Conservation (phyloP, 2,329 filamentous ascomycete species). For the Zopfia rhizophila region DNA sequence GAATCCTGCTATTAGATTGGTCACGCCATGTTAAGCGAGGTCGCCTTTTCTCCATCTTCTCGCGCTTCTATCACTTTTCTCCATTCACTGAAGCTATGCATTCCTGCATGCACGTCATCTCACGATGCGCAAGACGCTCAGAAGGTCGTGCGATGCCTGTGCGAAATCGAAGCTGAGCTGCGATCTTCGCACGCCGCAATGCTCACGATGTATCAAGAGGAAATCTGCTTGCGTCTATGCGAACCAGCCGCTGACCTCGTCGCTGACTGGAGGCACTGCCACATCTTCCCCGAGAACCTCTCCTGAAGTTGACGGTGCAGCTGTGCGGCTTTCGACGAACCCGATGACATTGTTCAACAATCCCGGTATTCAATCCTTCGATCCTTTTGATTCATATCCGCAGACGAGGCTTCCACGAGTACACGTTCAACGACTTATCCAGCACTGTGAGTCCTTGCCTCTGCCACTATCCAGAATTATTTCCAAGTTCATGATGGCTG, state of each 20-base stretch:
- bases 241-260: constrained; percentile 61
- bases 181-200: constrained; percentile 64
- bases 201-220: constrained; percentile 65
- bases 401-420: constrained; percentile 61
- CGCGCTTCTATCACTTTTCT: too few relatives aligned
- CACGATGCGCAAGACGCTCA: constrained; percentile 66
- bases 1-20: too few relatives aligned
- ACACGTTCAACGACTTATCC: constrained; percentile 66
- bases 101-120: too few relatives aligned
- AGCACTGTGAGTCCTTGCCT: constrained; percentile 59
- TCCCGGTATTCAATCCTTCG: constrained; percentile 52
- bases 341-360: constrained; percentile 33
- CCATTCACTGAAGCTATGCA: too few relatives aligned
- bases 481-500: constrained; percentile 19
- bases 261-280: constrained; percentile 3
- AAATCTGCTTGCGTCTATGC: constrained; percentile 62
- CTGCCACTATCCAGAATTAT: not conserved
- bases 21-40: too few relatives aligned
- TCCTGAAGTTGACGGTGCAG: constrained; percentile 2
- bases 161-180: constrained; percentile 67
- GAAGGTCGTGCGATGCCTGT: constrained; percentile 66
- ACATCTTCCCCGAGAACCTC: constrained; percentile 5
- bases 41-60: too few relatives aligned
- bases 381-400: constrained; percentile 69
- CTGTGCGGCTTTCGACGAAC: constrained; percentile 13